Evolutionary conservation across 352 stramenopile species (phyloP).

Genomic region (Blastocystis sp.): DNA sequence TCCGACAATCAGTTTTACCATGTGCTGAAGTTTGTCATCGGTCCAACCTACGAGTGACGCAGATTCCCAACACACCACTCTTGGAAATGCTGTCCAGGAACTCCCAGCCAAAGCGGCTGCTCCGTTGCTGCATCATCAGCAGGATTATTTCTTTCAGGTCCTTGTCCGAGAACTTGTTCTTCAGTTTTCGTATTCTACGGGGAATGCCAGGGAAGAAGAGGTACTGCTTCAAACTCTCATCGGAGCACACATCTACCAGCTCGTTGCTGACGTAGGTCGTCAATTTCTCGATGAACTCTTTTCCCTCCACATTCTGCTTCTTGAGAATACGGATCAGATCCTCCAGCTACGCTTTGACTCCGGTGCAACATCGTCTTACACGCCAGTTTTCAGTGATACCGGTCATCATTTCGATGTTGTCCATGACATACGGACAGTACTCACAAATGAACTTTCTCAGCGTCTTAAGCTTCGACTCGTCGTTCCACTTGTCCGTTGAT

Average conservation of each 20-base stretch:
- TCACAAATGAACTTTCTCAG: slow-evolving; percentile 64
- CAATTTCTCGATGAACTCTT: slow-evolving; percentile 28
- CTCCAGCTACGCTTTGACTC: slow-evolving; percentile 12
- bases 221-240: slow-evolving; percentile 60
- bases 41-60: slow-evolving; percentile 40
- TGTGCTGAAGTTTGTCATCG: slow-evolving; percentile 44
- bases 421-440: slow-evolving; percentile 55
- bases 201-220: not conserved
- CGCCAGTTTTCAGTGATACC: slow-evolving; percentile 69
- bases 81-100: slow-evolving; percentile 24
- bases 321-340: slow-evolving; percentile 67
- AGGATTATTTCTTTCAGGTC: slow-evolving; percentile 51
- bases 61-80: not conserved
- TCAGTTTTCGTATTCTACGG: slow-evolving; percentile 20
- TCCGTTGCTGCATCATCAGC: slow-evolving; percentile 38
- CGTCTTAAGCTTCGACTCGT: slow-evolving; percentile 54
- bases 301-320: slow-evolving; percentile 59
- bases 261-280: slow-evolving; percentile 41
- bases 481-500: slow-evolving; percentile 33
- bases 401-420: slow-evolving; percentile 50
- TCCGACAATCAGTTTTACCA: slow-evolving; percentile 60
- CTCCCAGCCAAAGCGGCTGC: not conserved
- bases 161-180: slow-evolving; percentile 52
- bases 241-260: slow-evolving; percentile 63
- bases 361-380: not conserved